Evolutionary conservation across 805 yeast genomes (phyloP), one percentile per base, ranked within the genome.

Genomic region (Wickerhamomyces alni): DNA sequence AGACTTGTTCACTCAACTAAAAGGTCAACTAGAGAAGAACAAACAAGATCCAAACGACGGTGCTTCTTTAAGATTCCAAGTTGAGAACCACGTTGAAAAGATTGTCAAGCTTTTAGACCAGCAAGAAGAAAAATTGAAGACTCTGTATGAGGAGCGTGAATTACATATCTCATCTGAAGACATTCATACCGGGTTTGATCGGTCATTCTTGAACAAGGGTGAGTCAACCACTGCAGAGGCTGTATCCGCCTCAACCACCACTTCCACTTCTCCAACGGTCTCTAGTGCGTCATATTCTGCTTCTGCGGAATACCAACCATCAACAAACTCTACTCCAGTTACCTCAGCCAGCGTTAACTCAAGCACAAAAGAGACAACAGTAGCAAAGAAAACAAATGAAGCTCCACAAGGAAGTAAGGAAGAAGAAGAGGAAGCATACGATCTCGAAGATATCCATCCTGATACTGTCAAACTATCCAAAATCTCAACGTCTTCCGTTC

Each of bases 131-230:
- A 87, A 85, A 58, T 66, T 88, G 47, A 77, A 72, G 30, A 75
- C 75, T 26, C 67, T 93, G 40, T 70, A 76, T 49, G 72, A 76
- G 48, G 96, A 89, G 53, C 84, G 85, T 54, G 69, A 77, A 11
- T 55, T 68, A 35, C 83, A 86, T 57, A 89, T 93, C 47, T 80
- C 94, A 3, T 81, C 93, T 37, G 98, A 89, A 13, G 99, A 91
- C 62, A 73, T 88, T 30, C 93, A 79, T 50, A 87, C 93, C 12
- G 98, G 96, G 0, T 93, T 87, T 69, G 95, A 91, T 57, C 77
- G 85, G 32, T 82, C 96, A 0, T 76, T 86, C 48, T 59, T 87
- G 56, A 87, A 87, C 59, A 83, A 80, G 49, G 66, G 62, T n/a
- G 52, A 55, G 8, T 25, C 46, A 7, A 33, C 54, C 18, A 37